These are phyloP conservation scores for Acacia concinna DNA, from an alignment of 331 rosid genomes.

Conservation along the genomic window DNA sequence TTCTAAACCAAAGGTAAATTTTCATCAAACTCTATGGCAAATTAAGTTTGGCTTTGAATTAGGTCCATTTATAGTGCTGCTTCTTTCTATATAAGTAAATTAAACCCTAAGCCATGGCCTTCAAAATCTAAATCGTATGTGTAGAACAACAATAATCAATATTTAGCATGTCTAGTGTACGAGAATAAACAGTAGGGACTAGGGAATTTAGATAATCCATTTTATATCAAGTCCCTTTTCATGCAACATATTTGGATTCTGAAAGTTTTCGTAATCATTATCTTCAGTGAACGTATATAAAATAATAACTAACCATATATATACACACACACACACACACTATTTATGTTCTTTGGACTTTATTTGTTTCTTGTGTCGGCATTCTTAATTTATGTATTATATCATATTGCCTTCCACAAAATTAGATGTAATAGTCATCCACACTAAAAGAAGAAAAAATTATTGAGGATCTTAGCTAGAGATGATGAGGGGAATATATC, in stretches of 20 bases:
- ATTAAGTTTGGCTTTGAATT: background rate
- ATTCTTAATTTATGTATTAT: background rate
- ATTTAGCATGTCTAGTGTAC: background rate
- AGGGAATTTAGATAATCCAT: constrained; percentile 26
- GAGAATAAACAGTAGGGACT: constrained; percentile 30
- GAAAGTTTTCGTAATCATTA: constrained; percentile 24
- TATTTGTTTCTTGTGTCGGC: constrained; percentile 24
- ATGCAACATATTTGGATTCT: constrained; percentile 38
- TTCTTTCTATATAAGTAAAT: constrained; percentile 18
- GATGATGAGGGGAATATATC: too few species aligned
- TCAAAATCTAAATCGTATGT: constrained; percentile 49
- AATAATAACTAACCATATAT: background rate
- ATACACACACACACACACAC: too few species aligned
- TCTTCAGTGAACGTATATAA: constrained; percentile 11
- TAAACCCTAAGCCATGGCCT: constrained; percentile 45
- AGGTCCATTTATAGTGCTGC: background rate
- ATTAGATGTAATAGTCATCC: background rate
- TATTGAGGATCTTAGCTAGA: constrained; percentile 21
- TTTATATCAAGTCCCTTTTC: constrained; percentile 31
- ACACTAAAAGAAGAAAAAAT: background rate
- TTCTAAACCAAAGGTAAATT: background rate
- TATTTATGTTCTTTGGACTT: constrained; percentile 24
- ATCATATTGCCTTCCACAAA: constrained; percentile 32
- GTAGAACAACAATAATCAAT: constrained; percentile 21
- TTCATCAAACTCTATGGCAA: constrained; percentile 15